A percentile compares a stretch with the other conserved stretches of the same genome.
Conservation (phyloP, 2,329 filamentous ascomycete genomes). For the Colletotrichum scovillei region DNA sequence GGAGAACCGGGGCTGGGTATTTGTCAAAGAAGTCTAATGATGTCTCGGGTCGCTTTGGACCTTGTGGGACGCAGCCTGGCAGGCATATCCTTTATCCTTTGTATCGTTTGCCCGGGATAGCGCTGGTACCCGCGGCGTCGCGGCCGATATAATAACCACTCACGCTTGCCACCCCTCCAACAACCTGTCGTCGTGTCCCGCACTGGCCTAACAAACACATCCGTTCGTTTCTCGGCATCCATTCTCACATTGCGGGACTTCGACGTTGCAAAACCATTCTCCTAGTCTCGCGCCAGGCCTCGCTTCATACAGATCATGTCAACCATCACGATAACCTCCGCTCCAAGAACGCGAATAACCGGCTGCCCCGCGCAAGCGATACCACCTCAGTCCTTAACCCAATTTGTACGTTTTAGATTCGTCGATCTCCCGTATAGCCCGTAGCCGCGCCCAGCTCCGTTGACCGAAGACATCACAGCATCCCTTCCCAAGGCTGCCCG, state of each 20-base stretch:
- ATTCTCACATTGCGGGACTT: neutral
- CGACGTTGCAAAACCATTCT: neutral
- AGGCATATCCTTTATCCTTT: conserved; percentile 36
- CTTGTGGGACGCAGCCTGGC: conserved; percentile 19
- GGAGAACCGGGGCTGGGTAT: conserved; percentile 29
- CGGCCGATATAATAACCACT: conserved; percentile 32
- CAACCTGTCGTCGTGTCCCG: conserved; percentile 16
- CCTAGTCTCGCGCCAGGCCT: neutral
- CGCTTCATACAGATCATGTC: conserved; percentile 20
- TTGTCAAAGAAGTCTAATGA: conserved; percentile 36
- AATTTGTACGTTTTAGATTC: conserved; percentile 34
- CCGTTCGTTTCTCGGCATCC: neutral
- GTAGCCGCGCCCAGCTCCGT: neutral
- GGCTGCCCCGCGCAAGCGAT: neutral
- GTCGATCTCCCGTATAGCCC: conserved; percentile 26
- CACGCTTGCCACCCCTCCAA: conserved; percentile 16
- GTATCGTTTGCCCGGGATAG: conserved; percentile 31
- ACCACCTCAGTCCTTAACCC: conserved; percentile 14
- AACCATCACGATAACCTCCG: neutral
- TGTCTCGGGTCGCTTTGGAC: conserved; percentile 29
- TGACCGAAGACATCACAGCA: conserved; percentile 45
- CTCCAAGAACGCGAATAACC: neutral
- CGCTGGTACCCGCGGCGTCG: conserved; percentile 23
- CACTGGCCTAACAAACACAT: conserved; percentile 14
- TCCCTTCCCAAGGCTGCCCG: conserved; percentile 55